phyloP scores from a whole-genome alignment of 176 grass and related monocot genomes.

The Poa annua region DNA sequence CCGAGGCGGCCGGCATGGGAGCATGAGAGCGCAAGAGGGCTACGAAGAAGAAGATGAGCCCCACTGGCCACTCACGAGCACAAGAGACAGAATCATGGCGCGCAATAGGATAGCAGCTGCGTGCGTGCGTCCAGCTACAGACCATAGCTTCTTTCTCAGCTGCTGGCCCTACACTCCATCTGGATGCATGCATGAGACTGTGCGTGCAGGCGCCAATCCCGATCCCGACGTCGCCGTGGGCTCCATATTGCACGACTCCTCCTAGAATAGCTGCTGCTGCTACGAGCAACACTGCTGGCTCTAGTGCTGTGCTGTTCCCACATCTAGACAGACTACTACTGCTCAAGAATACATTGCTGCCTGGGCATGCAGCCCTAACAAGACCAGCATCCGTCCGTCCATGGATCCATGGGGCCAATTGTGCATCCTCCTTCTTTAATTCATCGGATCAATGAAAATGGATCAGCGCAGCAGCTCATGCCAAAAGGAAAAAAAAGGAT shows the following conservation, averaged over 20 bases:
- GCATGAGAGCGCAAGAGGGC: neutral
- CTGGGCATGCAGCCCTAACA: no score
- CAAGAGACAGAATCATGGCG: slow-evolving; percentile 25
- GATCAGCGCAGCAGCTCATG: no score
- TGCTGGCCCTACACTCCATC: neutral
- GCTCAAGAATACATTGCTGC: no score
- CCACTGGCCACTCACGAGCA: neutral
- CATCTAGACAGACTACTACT: neutral
- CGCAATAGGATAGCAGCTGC: no score
- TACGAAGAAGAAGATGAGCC: neutral
- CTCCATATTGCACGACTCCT: neutral
- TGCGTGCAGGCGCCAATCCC: slow-evolving; percentile 40
- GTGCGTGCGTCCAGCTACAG: no score
- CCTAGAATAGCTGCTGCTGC: neutral
- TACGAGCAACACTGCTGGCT: neutral
- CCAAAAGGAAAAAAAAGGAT: neutral
- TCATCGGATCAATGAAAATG: no score
- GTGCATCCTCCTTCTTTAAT: no score
- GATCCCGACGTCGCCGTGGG: neutral
- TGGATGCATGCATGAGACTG: slow-evolving; percentile 31
- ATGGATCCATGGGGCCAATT: no score
- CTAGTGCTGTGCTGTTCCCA: neutral
- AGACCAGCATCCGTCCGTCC: no score
- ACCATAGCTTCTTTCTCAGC: neutral
- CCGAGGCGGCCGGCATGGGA: slow-evolving; percentile 1